Evolutionary conservation across 2,329 filamentous ascomycete species (phyloP), one percentile per base, ranked within the genome.

Genomic region (Didymella arachidicola): DNA sequence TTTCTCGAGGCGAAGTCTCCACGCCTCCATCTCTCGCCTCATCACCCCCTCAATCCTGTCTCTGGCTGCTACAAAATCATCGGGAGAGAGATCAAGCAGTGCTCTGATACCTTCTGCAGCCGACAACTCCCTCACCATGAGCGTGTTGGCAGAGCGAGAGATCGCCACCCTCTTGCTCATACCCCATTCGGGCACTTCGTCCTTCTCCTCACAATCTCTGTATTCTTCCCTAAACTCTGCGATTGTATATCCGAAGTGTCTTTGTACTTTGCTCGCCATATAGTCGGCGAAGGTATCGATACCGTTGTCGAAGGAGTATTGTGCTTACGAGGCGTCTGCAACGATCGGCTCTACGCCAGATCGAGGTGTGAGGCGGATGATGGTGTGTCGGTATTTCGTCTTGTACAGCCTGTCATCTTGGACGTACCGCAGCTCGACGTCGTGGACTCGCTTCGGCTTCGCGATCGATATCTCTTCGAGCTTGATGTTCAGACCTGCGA

Each of bases 281-380:
- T 58, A 44, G 11, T 29, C 38, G 2, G 25, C 12, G 22, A 43
- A 26, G 3, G 36, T 44, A 16, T 53, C 55, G 29, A 58, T 39
- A 4, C 55, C 43, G n/a, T 18, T 10, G 1, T 48, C 22, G 29
- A 48, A 53, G 12, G 36, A 38, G 14, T 58, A 52, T 19, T 58
- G 44, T 16, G 36, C 43, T 29, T 43, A 49, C 11, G 43, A 30
- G 29, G 43, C 48, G 10, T 58, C 55, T 27, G 49, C 48, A 18
- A 53, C 38, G 30, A 53, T 49, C 8, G 26, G 7, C 1, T 45
- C 29, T 19, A 16, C 19, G n/a, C 11, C 22, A 14, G 30, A 18
- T 22, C 30, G 19, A 18, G 22, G 27, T 10, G 4, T 6, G 1
- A 54, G 6, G 26, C 8, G 10, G 29, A 30, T 10, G 29, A 30